Conservation (phyloP, 306 rosid genomes). For the Fragaria vesca region DNA sequence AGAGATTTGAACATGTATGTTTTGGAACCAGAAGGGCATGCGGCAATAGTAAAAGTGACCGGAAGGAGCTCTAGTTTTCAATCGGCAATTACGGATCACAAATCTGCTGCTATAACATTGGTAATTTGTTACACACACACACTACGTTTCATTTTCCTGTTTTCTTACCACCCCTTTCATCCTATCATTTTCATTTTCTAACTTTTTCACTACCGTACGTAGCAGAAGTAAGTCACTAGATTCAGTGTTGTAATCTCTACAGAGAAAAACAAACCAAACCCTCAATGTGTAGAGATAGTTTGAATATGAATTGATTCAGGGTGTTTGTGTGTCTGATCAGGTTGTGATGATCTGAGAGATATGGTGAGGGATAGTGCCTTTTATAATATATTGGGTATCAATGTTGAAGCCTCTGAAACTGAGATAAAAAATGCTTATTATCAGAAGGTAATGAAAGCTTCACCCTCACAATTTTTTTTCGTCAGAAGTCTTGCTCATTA, state of each 20-base stretch:
- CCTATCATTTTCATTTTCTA: not conserved
- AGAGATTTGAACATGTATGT: no score
- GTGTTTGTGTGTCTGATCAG: not conserved
- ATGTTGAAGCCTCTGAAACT: slow-evolving; percentile 59
- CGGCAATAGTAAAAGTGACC: not conserved
- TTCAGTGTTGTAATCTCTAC: not conserved
- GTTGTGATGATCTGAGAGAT: slow-evolving; percentile 30
- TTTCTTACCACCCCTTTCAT: not conserved
- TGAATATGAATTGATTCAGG: not conserved
- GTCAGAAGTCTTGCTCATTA: not conserved
- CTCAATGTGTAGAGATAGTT: not conserved
- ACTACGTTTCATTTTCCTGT: not conserved
- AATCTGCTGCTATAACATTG: not conserved
- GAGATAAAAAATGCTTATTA: slow-evolving; percentile 91
- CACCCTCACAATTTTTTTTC: not conserved
- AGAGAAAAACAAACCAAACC: not conserved
- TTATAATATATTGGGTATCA: slow-evolving; percentile 72
- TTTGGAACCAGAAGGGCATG: not conserved
- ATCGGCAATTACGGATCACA: not conserved
- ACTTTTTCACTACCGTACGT: not conserved
- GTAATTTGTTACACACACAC: not conserved
- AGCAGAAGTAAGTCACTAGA: not conserved
- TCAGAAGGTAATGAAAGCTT: slow-evolving; percentile 49
- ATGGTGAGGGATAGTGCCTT: slow-evolving; percentile 81
- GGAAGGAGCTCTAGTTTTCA: not conserved